phyloP scores from a whole-genome alignment of 2,329 filamentous ascomycete species.

The Diaporthe sp. region DNA sequence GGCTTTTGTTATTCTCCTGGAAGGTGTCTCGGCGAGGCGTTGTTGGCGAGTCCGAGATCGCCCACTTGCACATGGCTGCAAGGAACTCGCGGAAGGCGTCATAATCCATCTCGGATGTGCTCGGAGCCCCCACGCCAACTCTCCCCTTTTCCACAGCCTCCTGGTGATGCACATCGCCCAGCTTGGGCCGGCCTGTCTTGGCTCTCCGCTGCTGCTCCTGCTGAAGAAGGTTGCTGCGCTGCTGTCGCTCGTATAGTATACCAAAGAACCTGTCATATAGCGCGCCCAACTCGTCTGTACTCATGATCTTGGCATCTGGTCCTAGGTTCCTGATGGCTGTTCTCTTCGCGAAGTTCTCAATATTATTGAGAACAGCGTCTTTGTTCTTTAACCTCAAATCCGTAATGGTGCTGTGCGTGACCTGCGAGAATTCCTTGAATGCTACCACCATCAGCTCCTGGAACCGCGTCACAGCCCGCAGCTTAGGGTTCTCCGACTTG shows the following conservation, averaged over 20 bases:
- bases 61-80: slow-evolving; percentile 91
- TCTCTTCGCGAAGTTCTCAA: slow-evolving; percentile 96
- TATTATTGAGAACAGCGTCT: slow-evolving; percentile 91
- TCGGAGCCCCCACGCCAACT: slow-evolving; percentile 83
- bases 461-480: slow-evolving; percentile 93
- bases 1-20: slow-evolving; percentile 63
- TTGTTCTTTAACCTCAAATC: slow-evolving; percentile 94
- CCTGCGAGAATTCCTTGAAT: slow-evolving; percentile 96
- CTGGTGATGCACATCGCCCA: slow-evolving; percentile 48
- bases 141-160: slow-evolving; percentile 81
- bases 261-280: slow-evolving; percentile 96
- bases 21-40: slow-evolving; percentile 61
- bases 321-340: slow-evolving; percentile 96
- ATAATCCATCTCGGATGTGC: slow-evolving; percentile 95
- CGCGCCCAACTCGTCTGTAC: slow-evolving; percentile 84
- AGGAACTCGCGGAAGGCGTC: slow-evolving; percentile 95
- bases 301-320: slow-evolving; percentile 92
- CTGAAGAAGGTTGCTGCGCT: slow-evolving; percentile 80
- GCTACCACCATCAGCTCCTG: slow-evolving; percentile 99
- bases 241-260: slow-evolving; percentile 90
- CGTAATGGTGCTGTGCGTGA: slow-evolving; percentile 91
- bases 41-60: slow-evolving; percentile 84
- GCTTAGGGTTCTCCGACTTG: slow-evolving; percentile 92
- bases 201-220: slow-evolving; percentile 77
- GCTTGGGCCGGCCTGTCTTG: slow-evolving; percentile 64